Base-by-base conservation (phyloP, 345 rosid genomes). In the Lepidium didymum region DNA sequence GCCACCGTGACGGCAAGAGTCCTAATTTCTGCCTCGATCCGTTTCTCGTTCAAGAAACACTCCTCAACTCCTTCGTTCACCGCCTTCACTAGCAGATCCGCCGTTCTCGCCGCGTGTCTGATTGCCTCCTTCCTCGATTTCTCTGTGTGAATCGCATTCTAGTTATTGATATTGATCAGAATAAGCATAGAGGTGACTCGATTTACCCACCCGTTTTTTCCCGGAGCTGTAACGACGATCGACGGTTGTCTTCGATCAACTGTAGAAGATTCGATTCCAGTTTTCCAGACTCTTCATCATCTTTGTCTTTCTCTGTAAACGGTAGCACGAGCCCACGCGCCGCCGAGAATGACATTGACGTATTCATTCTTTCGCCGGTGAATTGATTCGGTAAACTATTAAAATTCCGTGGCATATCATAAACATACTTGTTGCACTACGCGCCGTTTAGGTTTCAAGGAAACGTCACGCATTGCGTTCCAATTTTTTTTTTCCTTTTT, bases 51-150 rank as follows among this genome's bases (percentile, higher is more conserved):
- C 13, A 83, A 47, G 71, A 87, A 90, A 21, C 86, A 81, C 34
- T 87, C 96, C 71, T 86, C 88, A 10, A 90, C 97, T 43, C 95
- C 88, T 50, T 95, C 92, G 53, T 90, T 93, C 72, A 90, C 88
- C 13, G 89, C 77, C 33, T 87, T 92, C 76, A 86, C 86, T 53
- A 93, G 73, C 68, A 87, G 81, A 78, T 84, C 92, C 73, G 97
- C 86, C 13, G 85, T 91, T 8, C 78, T 75, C 74, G 42, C 85
- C 8, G 91, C 90, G 38, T 86, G 78, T 33, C 67, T 68, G 1
- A 81, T 74, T 37, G 98, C 96, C 6, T 88, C 98, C 62, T 76
- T 85, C 84, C 85, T 88, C 54, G 91, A 89, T 56, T 77, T 88
- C 75, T 93, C 92, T 37, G 0, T 27, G 21, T 44, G 29, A 61